Base-by-base conservation (phyloP, 208 protist genomes). In the Wallacemonas rigidus region DNA sequence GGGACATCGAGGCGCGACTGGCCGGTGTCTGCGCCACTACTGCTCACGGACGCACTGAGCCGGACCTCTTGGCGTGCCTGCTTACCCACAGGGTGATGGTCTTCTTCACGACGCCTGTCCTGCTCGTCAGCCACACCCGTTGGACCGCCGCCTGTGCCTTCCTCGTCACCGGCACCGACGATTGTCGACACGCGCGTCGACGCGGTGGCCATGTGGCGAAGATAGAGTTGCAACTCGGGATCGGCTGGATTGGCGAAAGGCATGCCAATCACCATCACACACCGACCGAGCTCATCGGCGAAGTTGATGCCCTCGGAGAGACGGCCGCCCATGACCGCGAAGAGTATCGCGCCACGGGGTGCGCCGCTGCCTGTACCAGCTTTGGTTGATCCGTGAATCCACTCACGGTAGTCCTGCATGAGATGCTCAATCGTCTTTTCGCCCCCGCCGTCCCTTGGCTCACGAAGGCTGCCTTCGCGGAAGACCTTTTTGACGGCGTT, bases 271-370 rank as follows among this genome's bases (percentile, higher is more conserved):
- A 99, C 93, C 0, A 99, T 43, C 1, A 99, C 93, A 14, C 75
- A 87, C 8, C 98, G 83, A 2, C 93, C 98, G 15, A 98, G 86
- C 63, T 96, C 92, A 74, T 99, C 98, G 8, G 79, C 82, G 67
- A 99, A 99, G 88, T 99, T 99, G 77, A 99, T 99, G 48, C 98
- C 98, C 80, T 99, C 98, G 17, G 90, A 97, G 43, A 99, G 79
- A 58, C 98, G 98, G 9, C 98, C 98, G 45, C 98, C 98, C 74
- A 99, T 97, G 7, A 99, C 97, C 36, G 84, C 85, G 44, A 95
- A 91, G 1, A 99, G 78, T 11, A 99, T 40, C 39, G 97, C 98
- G 3, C 98, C 97, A 38, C 89, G 60, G 4, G 53, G 71, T 67
- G 41, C 14, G 15, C 39, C 11, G 48, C n/a, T 17, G 45, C 58